phyloP scores from a whole-genome alignment of 2,329 filamentous ascomycete genomes.

The Talaromyces sp. region DNA sequence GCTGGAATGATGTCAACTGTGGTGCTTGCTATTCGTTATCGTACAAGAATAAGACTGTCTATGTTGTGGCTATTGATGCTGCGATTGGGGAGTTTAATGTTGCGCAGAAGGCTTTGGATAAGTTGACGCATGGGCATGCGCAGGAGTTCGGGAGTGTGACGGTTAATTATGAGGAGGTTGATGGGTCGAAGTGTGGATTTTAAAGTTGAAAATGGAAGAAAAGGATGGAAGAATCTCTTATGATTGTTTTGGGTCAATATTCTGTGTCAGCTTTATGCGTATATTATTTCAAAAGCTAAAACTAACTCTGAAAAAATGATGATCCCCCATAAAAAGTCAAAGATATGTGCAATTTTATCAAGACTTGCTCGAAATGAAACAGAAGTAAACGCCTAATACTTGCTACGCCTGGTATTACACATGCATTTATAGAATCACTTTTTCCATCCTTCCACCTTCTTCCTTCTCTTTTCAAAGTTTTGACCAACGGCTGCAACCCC shows the following conservation, averaged over 20 bases:
- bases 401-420: not conserved
- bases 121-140: constrained; percentile 16
- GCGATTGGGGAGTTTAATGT: constrained; percentile 15
- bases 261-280: not conserved
- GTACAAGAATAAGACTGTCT: constrained; percentile 16
- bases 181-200: constrained; percentile 17
- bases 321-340: not conserved
- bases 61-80: constrained; percentile 19
- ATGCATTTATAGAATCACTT: constrained; percentile 15
- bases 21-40: constrained; percentile 20
- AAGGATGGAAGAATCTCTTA: not conserved
- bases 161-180: constrained; percentile 15
- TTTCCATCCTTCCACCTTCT: constrained; percentile 43
- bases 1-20: constrained; percentile 19
- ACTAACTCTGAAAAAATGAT: not conserved
- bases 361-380: not conserved
- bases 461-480: constrained; percentile 45
- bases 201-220: not conserved
- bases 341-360: not conserved
- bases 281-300: not conserved
- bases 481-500: constrained; percentile 65
- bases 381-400: not conserved
- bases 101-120: constrained; percentile 16
- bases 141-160: constrained; percentile 18
- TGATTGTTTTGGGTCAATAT: not conserved